phyloP scores from a whole-genome alignment of 768 basidiomycete genomes.

The Coprinellus aureogranulatus region DNA sequence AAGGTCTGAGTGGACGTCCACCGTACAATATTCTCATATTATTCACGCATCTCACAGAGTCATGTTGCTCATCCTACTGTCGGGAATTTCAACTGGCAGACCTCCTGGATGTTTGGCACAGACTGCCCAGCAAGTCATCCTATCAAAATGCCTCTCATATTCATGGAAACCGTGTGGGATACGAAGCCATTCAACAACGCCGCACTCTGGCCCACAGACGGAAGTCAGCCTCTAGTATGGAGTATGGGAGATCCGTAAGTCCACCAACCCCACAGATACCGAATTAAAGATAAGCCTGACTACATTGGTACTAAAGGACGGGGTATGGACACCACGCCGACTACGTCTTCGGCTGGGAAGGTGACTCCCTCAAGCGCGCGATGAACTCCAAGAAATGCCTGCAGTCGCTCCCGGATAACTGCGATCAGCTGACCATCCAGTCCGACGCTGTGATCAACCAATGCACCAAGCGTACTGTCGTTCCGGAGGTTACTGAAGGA shows the following conservation, averaged over 20 bases:
- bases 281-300: not conserved
- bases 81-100: not conserved
- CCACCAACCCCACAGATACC: not conserved
- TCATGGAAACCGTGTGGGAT: constrained; percentile 14
- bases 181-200: constrained; percentile 9
- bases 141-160: constrained; percentile 10
- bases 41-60: not conserved
- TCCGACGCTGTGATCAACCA: constrained; percentile 7
- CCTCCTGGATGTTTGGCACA: constrained; percentile 6
- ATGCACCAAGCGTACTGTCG: not conserved
- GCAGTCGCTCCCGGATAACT: constrained; percentile 2
- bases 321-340: constrained; percentile 11
- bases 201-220: constrained; percentile 7
- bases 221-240: constrained; percentile 11
- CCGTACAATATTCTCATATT: not conserved
- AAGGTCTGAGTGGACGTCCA: not conserved
- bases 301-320: not conserved
- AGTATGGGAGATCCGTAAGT: constrained; percentile 18
- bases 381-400: not conserved
- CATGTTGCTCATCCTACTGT: constrained; percentile 9
- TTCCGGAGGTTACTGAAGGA: constrained; percentile 1
- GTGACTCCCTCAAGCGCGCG: constrained; percentile 6
- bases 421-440: constrained; percentile 1
- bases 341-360: constrained; percentile 13
- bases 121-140: constrained; percentile 12